phyloP scores from a whole-genome alignment of 2,329 filamentous ascomycete genomes.

The Colletotrichum salicis region DNA sequence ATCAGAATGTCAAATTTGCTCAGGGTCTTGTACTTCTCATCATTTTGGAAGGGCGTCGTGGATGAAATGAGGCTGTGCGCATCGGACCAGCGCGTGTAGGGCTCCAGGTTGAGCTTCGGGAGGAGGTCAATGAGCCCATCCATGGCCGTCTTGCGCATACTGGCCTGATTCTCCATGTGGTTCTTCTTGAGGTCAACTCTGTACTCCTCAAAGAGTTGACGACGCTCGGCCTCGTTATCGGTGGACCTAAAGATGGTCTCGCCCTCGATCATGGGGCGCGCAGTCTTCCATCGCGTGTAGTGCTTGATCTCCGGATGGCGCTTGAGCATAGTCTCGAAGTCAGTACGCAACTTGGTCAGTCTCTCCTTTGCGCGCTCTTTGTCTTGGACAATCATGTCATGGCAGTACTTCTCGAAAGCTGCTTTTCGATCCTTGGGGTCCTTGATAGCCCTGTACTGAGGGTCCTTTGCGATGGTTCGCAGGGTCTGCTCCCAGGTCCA shows the following conservation, averaged over 20 bases:
- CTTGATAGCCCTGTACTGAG: conserved; percentile 91
- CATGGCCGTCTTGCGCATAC: conserved; percentile 81
- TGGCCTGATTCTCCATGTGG: conserved; percentile 79
- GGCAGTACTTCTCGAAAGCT: conserved; percentile 94
- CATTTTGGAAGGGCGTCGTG: conserved; percentile 79
- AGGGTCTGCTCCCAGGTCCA: conserved; percentile 95
- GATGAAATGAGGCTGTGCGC: conserved; percentile 84
- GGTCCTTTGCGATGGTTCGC: conserved; percentile 85
- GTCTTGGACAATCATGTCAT: conserved; percentile 90
- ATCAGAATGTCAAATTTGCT: conserved; percentile 90
- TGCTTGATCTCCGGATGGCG: conserved; percentile 97
- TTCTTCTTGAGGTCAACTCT: conserved; percentile 83
- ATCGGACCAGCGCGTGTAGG: conserved; percentile 94
- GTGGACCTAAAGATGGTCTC: conserved; percentile 96
- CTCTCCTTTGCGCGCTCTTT: conserved; percentile 95
- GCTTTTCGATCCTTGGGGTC: conserved; percentile 90
- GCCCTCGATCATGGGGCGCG: conserved; percentile 90
- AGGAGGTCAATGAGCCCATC: conserved; percentile 84
- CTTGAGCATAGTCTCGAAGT: conserved; percentile 96
- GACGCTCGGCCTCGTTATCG: conserved; percentile 85
- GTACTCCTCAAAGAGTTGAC: conserved; percentile 94
- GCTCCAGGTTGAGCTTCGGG: conserved; percentile 83
- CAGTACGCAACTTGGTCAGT: conserved; percentile 87
- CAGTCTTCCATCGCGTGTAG: conserved; percentile 97
- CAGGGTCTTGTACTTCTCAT: conserved; percentile 86